Evolutionary conservation across 192 early-diverging fungal species (phyloP), one percentile per base, ranked within the genome.

Genomic region (Linnemannia elongata): DNA sequence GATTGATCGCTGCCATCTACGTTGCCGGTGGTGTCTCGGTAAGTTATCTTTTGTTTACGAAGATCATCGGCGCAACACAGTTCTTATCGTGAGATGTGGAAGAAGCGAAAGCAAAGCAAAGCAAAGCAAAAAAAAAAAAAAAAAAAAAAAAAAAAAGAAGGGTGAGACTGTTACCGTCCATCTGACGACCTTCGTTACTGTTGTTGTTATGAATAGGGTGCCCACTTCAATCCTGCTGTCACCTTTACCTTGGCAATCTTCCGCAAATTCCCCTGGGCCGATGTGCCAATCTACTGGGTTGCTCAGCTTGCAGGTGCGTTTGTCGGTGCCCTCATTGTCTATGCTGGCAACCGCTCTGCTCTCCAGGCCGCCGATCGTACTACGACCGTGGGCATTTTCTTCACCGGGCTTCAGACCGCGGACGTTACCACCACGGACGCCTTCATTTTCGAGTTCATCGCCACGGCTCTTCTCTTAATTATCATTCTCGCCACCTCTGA

Each of bases 171-270:
- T 52, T 38, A 17, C 49, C 55, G 60, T 54, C 35, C 55, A 83
- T 76, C 49, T 22, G 35, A 77, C 38, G 30, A 35, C n/a, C 17
- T 47, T 69, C 69, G 27, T 39, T 54, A 5, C 17, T 73, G 2
- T 15, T 72, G 6, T 52, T 76, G 74, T 0, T 63, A 66, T 81
- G 47, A 74, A 85, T 47, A 91, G 91, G 94, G 95, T 47, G 95
- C 90, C 9, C 95, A 96, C 75, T 70, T 96, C 63, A 96, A 96
- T 83, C 95, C 95, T 42, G 94, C 95, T 2, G 93, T 96, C 47
- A 94, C 95, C 9, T 83, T 95, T 52, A 85, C 93, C 15, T 89
- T 92, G 60, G 93, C 92, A 12, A 68, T 92, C 10, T 93, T 92
- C 79, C 91, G 93, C 49, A 90, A 92, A 76, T 95, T 96, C 83